Percentiles rank a stretch among this genome's conserved stretches.
phyloP scores from a whole-genome alignment of 2,329 filamentous ascomycete species.

The Amauroascus niger region DNA sequence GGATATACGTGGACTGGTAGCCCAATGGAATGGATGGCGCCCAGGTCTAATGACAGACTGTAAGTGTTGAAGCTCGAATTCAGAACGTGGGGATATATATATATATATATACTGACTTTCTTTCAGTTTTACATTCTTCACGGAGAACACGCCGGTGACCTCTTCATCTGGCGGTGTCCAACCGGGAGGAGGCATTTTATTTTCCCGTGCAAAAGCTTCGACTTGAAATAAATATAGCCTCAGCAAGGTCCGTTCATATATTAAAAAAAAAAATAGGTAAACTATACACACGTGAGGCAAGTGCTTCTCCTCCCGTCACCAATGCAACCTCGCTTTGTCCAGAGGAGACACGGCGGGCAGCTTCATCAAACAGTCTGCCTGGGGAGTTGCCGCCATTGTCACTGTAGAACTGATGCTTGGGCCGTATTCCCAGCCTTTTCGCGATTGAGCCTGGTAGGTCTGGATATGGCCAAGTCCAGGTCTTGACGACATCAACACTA shows the following conservation, averaged over 20 bases:
- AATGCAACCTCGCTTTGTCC: conserved; percentile 49
- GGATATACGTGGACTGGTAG: conserved; percentile 59
- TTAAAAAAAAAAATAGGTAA: conserved; percentile 2
- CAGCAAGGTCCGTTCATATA: neutral
- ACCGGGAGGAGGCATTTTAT: conserved; percentile 48
- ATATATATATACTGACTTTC: conserved; percentile 28
- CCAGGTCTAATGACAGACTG: conserved; percentile 38
- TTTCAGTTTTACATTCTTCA: conserved; percentile 40
- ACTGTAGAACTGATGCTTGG: conserved; percentile 43
- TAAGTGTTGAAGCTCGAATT: neutral
- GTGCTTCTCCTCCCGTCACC: conserved; percentile 54
- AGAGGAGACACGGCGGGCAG: conserved; percentile 47
- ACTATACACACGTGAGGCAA: conserved; percentile 43
- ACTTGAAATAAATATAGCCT: conserved; percentile 30
- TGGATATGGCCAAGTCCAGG: conserved; percentile 58
- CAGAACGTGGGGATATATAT: neutral
- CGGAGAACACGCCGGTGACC: conserved; percentile 42
- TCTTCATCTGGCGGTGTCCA: conserved; percentile 46
- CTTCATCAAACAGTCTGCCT: conserved; percentile 53
- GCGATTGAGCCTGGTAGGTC: conserved; percentile 49
- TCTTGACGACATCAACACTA: conserved; percentile 50
- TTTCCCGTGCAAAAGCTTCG: conserved; percentile 43
- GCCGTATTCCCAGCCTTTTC: conserved; percentile 40
- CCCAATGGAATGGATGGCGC: conserved; percentile 49
- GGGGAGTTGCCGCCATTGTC: conserved; percentile 57